Evolutionary conservation across 2,329 filamentous ascomycete genomes (phyloP), one percentile per base, ranked within the genome.

Genomic region (Chaetomiaceae sp.): DNA sequence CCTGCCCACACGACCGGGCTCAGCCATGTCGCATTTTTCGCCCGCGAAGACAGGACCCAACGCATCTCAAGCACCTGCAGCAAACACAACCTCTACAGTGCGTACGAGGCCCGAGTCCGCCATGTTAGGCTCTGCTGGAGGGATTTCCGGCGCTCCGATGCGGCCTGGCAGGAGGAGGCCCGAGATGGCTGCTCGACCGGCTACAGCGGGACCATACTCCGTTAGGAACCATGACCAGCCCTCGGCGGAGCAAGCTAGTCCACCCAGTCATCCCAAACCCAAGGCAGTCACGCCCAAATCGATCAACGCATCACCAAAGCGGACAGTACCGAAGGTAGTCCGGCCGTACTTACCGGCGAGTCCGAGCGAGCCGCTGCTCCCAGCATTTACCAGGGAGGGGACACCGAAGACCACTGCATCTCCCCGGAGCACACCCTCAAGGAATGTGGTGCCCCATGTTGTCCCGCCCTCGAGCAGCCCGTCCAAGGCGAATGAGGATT

Each of bases 121-220:
- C 11, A 67, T 76, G 51, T 71, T 70, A 9, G 70, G 72, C 54
- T 73, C 76, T 23, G 73, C 79, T 27, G 78, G 78, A 14, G 81
- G 82, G 32, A 76, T 86, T 67, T 85, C 82, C 9, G 80, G 79
- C 41, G 82, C 82, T 25, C 82, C 82, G 1, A 81, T 85, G 75
- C 74, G 82, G 51, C 82, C 82, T 43, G 73, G 75, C 37, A 79
- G 76, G 65, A 78, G 75, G 60, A 73, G 79, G 37, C 80, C 81
- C 3, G 82, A 85, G 51, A 71, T 81, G 61, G 75, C 75, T 38
- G 71, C 77, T 25, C 75, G 82, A 53, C 82, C 82, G 30, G 82
- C 82, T 11, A 86, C 82, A 11, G 82, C 82, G 10, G 82, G 82
- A 0, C 82, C 82, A 0, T 86, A 86, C 64, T 85, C 82, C 18